These are phyloP conservation scores for Kwoniella dendrophila DNA, from an alignment of 768 basidiomycete genomes.

Conservation along the genomic window DNA sequence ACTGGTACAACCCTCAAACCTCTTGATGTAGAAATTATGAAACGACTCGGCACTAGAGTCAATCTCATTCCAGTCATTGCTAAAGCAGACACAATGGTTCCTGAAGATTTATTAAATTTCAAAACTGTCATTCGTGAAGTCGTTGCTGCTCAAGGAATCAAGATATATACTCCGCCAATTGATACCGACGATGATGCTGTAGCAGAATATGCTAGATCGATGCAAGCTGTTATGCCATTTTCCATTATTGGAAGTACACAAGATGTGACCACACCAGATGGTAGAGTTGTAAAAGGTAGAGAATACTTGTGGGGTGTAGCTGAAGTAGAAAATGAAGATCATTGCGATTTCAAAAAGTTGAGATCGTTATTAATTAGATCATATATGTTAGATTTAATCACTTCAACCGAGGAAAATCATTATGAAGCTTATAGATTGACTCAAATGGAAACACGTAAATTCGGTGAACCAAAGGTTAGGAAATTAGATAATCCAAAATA, in stretches of 20 bases:
- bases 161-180: constrained; percentile 89
- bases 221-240: constrained; percentile 88
- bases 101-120: constrained; percentile 85
- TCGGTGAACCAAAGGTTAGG: constrained; percentile 96
- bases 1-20: constrained; percentile 97
- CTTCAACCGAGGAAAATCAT: constrained; percentile 90
- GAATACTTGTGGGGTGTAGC: constrained; percentile 99
- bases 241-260: constrained; percentile 97
- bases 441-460: constrained; percentile 99
- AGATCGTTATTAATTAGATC: constrained; percentile 93
- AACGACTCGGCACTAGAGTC: constrained; percentile 94
- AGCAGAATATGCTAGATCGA: constrained; percentile 82
- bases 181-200: constrained; percentile 83
- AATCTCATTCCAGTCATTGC: constrained; percentile 97
- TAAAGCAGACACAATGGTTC: constrained; percentile 96
- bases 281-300: constrained; percentile 90
- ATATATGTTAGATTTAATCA: constrained; percentile 97
- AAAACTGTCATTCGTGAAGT: constrained; percentile 92
- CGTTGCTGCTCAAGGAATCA: constrained; percentile 85
- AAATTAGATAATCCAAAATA: constrained; percentile 99
- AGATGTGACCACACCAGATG: constrained; percentile 88
- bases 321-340: constrained; percentile 99
- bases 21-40: constrained; percentile 99
- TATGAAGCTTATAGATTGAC: constrained; percentile 97
- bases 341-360: constrained; percentile 98